Evolutionary conservation across 768 basidiomycete genomes (phyloP), one percentile per base, ranked within the genome.

Genomic region (Lentinus brumalis): DNA sequence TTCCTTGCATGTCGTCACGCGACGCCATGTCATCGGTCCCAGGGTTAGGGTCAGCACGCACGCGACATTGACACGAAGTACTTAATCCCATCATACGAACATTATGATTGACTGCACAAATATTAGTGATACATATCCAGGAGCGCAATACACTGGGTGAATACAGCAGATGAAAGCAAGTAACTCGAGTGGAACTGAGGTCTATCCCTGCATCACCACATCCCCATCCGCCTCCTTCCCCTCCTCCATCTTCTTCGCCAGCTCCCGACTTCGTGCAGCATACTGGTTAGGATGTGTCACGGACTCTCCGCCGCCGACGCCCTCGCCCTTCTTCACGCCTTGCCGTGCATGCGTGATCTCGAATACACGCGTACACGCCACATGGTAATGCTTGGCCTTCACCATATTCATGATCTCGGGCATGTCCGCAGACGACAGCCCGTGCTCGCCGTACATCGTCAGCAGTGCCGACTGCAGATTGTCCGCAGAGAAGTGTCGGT

Each of bases 211-310:
- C 82, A 83, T 84, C 10, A 68, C 75, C 38, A 79, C 78, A 39
- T 77, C 79, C 58, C 72, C 75, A 35, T 73, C 76, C 31, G 66
- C 70, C 29, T 63, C 61, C 35, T 58, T 56, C 2, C 53, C 49
- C 41, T 50, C 67, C 50, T 68, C 67, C 46, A 44, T 44, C 54
- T 65, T 67, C 64, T 67, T 73, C 50, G 81, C 81, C 46, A 92
- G 71, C 67, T 90, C 88, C 66, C 88, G 85, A 65, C 91, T 92
- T 67, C 76, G 80, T n/a, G 86, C 81, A 0, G 87, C 87, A 64
- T 92, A 92, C 67, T 94, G 89, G 73, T 99, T 99, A 10, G 97
- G 97, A 76, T 99, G 97, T 10, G 87, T 91, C 26, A 98, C 91
- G 61, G 85, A 91, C 69, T 97, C 96, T 0, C 92, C 91, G 4